Evolutionary conservation across 75 land plant species (phyloP), one percentile per base, ranked within the genome.

Genomic region (Adiantum capillusveneris): DNA sequence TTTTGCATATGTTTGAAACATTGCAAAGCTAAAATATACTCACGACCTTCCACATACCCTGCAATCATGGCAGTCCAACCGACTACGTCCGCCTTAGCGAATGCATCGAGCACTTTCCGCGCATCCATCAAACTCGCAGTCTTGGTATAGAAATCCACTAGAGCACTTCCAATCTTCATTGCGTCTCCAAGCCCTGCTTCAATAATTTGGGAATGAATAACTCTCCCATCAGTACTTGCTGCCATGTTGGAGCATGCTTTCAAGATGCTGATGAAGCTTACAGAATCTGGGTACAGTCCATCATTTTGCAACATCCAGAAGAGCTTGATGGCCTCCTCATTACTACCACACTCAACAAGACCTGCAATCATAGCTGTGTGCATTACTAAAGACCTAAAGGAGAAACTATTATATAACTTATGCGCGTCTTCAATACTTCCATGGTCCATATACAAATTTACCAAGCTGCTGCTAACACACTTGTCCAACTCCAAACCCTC

Each of bases 1-100:
- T 44, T 17, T 53, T 25, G 74, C 85, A 85, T 81, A 29, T 45
- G 60, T 17, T 45, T 56, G 52, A 85, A 85, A 46, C 69, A 24
- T 0, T 51, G 57, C 0, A 85, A 28, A 14, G 84, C 81, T 39
- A 72, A 60, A 19, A 51, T 59, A 14, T 72, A 63, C 11, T 22
- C 34, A 41, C 77, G 76, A 65, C 39, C 25, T 11, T 56, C 14
- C 20, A 39, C 61, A 57, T 65, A 65, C 13, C 61, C 68, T 21
- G 46, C 59, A 26, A 65, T 56, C 0, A 65, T 30, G 2, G 59
- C 48, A 1, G 44, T 65, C 68, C 85, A 85, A 31, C 76, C 66
- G 11, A 82, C 75, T 20, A 72, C 54, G 60, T 82, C 81, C 59
- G 39, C 65, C 14, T 19, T 26, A 17, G 34, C 19, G 53, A 81